phyloP scores from a whole-genome alignment of 2,329 filamentous ascomycete genomes.

The Nannizziopsis barbatae region DNA sequence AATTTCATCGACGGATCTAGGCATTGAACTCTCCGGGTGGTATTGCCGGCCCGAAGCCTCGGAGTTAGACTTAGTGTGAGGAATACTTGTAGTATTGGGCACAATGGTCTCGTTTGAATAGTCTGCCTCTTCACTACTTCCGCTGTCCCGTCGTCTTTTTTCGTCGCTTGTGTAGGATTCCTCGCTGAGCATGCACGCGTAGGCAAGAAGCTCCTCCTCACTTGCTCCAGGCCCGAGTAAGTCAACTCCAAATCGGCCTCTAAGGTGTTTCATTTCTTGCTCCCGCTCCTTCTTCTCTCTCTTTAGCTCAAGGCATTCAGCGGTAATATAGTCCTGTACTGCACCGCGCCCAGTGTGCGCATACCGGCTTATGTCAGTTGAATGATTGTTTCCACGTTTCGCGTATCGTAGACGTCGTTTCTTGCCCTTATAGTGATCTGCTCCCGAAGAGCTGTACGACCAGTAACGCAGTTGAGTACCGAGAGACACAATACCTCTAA shows the following conservation, averaged over 20 bases:
- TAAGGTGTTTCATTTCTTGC: slow-evolving; percentile 59
- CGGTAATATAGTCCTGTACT: slow-evolving; percentile 69
- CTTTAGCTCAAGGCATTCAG: slow-evolving; percentile 72
- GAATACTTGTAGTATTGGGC: slow-evolving; percentile 22
- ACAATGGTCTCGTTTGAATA: slow-evolving; percentile 29
- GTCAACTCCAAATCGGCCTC: slow-evolving; percentile 72
- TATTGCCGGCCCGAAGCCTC: neutral
- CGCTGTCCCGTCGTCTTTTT: slow-evolving; percentile 35
- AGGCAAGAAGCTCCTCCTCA: slow-evolving; percentile 53
- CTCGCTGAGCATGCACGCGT: slow-evolving; percentile 52
- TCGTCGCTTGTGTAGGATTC: slow-evolving; percentile 45
- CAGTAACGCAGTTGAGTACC: slow-evolving; percentile 84
- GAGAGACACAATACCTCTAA: slow-evolving; percentile 77
- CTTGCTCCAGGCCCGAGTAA: slow-evolving; percentile 47
- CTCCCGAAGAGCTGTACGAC: slow-evolving; percentile 75
- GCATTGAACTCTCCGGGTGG: neutral
- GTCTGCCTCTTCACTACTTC: slow-evolving; percentile 31
- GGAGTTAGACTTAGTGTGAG: neutral
- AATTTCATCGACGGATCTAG: slow-evolving; percentile 34
- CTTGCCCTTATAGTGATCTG: slow-evolving; percentile 59
- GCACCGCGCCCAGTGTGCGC: slow-evolving; percentile 55
- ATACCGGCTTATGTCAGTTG: slow-evolving; percentile 45
- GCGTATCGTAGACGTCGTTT: slow-evolving; percentile 69
- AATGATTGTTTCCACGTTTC: slow-evolving; percentile 50
- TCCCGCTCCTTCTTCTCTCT: slow-evolving; percentile 56